A percentile compares a stretch with the other conserved stretches of the same genome.
These are phyloP conservation scores for Blastocystis sp. DNA, from an alignment of 352 stramenopile genomes.

Conservation along the genomic window DNA sequence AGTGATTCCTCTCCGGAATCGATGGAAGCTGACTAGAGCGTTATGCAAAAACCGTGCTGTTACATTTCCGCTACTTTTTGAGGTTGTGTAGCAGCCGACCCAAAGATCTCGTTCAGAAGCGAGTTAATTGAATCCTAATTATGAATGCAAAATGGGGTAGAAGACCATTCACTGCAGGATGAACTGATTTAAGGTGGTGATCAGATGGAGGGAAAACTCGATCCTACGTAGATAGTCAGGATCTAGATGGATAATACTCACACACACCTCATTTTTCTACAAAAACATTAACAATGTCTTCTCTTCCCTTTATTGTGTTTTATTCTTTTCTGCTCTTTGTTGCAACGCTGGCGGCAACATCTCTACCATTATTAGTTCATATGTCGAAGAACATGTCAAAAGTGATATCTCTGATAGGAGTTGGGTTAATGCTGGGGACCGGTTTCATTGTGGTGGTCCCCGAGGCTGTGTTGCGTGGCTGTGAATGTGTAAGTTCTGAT, in stretches of 20 bases:
- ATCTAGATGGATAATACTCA: no score
- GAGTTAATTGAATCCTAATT: conserved; percentile 38
- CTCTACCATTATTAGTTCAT: not conserved
- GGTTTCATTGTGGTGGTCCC: conserved; percentile 35
- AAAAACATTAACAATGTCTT: not conserved
- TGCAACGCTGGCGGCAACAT: conserved; percentile 10
- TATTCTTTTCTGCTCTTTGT: not conserved
- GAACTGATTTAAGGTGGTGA: not conserved
- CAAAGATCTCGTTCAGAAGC: conserved; percentile 49
- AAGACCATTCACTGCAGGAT: not conserved
- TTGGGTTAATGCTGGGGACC: conserved; percentile 20
- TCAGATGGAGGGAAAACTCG: conserved; percentile 36
- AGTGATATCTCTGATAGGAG: not conserved
- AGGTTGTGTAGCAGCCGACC: not conserved
- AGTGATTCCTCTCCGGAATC: not conserved
- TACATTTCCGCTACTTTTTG: conserved; percentile 13
- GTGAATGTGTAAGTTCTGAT: not conserved
- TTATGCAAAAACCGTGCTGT: not conserved
- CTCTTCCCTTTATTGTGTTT: conserved; percentile 4
- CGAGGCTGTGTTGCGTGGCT: conserved; percentile 2
- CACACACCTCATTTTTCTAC: not conserved
- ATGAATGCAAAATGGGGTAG: not conserved
- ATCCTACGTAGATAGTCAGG: no score
- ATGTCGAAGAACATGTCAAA: conserved; percentile 22
- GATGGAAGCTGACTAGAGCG: not conserved